Base-by-base conservation (phyloP, 805 yeast species). In the Myxozyma mucilagina region DNA sequence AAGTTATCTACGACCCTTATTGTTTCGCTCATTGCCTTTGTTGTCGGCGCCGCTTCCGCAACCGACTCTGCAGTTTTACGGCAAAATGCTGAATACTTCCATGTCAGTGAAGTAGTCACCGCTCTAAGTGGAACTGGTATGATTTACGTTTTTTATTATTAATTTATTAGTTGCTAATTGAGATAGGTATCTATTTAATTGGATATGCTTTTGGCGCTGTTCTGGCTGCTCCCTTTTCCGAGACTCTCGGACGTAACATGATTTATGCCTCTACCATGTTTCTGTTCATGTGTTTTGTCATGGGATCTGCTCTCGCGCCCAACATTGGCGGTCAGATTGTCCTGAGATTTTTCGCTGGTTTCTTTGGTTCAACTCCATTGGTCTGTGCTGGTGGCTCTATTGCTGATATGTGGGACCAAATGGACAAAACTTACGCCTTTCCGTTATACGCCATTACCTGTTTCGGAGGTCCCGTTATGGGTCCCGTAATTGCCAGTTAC, bases 311-410 rank as follows among this genome's bases (percentile, higher is more conserved):
- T 32, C 76, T 87, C 57, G 79, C 89, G 0, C 75, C 79, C 34
- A 84, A 87, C 65, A 84, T 88, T 66, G 78, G 83, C 57, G 78
- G 81, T 7, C 79, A 88, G 38, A 73, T 88, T 55, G 86, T 88
- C 4, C 73, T 87, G 48, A 76, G 96, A 67, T 90, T 90, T 71
- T 82, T 90, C 70, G 79, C 89, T 29, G 96, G 96, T 0, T 79
- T 86, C 38, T 80, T 87, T 54, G 88, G 92, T 1, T 86, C 93
- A 1, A 96, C 96, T 2, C 91, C 96, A 0, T 78, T 90, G 71
- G 87, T 96, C 4, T 83, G 89, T 67, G 96, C 91, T 14, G 93
- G 93, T 61, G 96, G 96, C 65, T 83, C 93, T n/a, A 82, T 89
- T 65, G 78, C 85, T 60, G 96, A 89, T 75, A 74, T 89, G 47